A percentile compares a stretch with the other conserved stretches of the same genome.
These are phyloP conservation scores for Apiotrichum sp. DNA, from an alignment of 1,284 basidiomycete species.

Conservation along the genomic window DNA sequence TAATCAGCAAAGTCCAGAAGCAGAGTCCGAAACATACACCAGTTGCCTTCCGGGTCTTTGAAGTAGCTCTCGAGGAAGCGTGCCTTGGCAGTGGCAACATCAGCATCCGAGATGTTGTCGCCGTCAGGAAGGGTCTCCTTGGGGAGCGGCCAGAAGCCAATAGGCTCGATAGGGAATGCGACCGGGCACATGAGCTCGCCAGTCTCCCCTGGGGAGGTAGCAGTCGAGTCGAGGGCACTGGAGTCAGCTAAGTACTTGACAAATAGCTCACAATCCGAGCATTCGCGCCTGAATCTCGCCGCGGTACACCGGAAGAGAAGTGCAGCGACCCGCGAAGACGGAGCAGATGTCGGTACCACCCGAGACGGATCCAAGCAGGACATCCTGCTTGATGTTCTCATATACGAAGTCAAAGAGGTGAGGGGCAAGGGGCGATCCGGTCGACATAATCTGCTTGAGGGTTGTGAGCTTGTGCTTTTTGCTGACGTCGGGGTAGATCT, in stretches of 20 bases:
- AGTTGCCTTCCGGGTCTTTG: conserved; percentile 60
- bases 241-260: no score
- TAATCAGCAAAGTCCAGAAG: conserved; percentile 41
- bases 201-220: conserved; percentile 18
- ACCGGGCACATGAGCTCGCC: conserved; percentile 61
- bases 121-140: conserved; percentile 46
- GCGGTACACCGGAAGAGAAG: conserved; percentile 68
- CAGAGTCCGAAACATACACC: conserved; percentile 49
- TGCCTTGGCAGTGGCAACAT: conserved; percentile 56
- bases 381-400: conserved; percentile 58
- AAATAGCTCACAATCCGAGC: conserved; percentile 70
- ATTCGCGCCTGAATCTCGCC: conserved; percentile 81
- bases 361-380: conserved; percentile 72
- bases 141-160: conserved; percentile 71
- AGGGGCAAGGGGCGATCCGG: conserved; percentile 72
- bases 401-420: conserved; percentile 75
- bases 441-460: conserved; percentile 70
- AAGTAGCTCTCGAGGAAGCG: conserved; percentile 73
- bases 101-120: conserved; percentile 56
- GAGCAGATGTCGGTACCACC: conserved; percentile 85
- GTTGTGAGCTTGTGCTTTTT: conserved; percentile 59
- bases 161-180: conserved; percentile 78
- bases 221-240: conserved; percentile 28
- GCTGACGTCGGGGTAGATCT: conserved; percentile 51
- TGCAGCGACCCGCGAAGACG: conserved; percentile 75